Evolutionary conservation across 1,284 basidiomycete genomes (phyloP), one percentile per base, ranked within the genome.

Genomic region (Trametes hirsuta): DNA sequence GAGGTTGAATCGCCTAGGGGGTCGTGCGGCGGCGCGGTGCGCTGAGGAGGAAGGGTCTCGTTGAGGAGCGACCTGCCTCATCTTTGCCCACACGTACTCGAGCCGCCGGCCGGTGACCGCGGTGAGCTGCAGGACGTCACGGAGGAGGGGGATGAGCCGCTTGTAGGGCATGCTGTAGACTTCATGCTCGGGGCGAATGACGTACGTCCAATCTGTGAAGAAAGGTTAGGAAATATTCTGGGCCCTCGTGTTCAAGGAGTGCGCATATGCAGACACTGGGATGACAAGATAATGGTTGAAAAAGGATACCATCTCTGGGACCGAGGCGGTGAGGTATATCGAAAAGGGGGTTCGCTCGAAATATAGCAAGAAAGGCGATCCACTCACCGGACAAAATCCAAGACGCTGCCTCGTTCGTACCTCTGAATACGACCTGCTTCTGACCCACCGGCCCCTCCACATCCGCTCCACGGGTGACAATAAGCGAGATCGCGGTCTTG

Each of bases 201-300:
- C 62, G 56, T 83, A 83, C 35, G 78, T 74, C 81, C 81, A 83
- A 22, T 77, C 81, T 83, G 40, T n/a, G 11, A 30, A 30, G 8
- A 8, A 8, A 30, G 30, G 30, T 30, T 8, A 30, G 8, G 4
- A 30, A 5, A 30, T 30, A 4, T 1, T 18, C 8, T 30, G 30
- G 5, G 30, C 30, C 30, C 30, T 8, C 5, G 8, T 1, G 30
- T 1, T 5, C 4, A 30, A 30, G 4, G 8, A 8, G 30, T 30
- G 30, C 4, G 30, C 30, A 18, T 18, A 18, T 18, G 18, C 18
- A 18, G 30, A 8, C 5, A 4, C 8, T 30, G 5, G 30, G 30
- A 8, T 8, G 30, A 30, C 4, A 8, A 30, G 30, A 8, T 30
- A 30, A 8, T 4, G 30, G 30, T 30, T 30, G 8, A 8, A 30